Base-by-base conservation (phyloP, 495 filamentous ascomycete genomes). In the Neurospora tetraspora region DNA sequence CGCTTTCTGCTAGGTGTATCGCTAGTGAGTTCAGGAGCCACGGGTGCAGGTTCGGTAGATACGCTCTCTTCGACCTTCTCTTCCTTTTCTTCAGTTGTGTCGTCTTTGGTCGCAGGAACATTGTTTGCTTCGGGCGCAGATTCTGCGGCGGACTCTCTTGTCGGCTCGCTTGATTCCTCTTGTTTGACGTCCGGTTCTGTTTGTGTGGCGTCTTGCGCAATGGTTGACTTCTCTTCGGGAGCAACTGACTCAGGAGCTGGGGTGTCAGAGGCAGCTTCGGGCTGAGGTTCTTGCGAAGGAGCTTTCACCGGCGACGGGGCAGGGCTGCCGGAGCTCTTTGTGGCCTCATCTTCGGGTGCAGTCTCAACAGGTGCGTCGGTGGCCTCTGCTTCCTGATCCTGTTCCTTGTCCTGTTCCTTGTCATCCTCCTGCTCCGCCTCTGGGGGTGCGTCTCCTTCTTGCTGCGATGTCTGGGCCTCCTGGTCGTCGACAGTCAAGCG, bases 1-100 rank as follows among this genome's bases (percentile, higher is more conserved):
- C 92, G 89, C 81, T 94, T 94, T 68, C 93, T 86, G 80, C 92
- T 94, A 71, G 87, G 88, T 31, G 80, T 77, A 70, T 94, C 92
- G 65, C 91, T 89, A 39, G 82, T 70, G 27, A 84, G 72, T 37
- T 78, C 76, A 20, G 72, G 73, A 36, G 71, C 70, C 31, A 70
- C 37, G n/a, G 74, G 20, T 14, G 59, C 68, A 6, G 68, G 36
- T 12, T 73, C 72, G 31, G 43, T 10, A 42, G 75, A 39, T 38
- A 65, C 43, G 20, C 71, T 73, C 16, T 75, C 59, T 16, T 71
- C 39, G 6, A 10, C 47, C 47, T 68, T 53, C 23, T 47, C 39
- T 7, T 34, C 37, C 14, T 34, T 27, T 37, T 43, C 16, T 16
- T 31, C 12, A 65, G 27, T 34, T 36, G 14, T 65, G 27, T 34